Evolutionary conservation across 345 rosid species (phyloP), one percentile per base, ranked within the genome.

Genomic region (Linum tenue): DNA sequence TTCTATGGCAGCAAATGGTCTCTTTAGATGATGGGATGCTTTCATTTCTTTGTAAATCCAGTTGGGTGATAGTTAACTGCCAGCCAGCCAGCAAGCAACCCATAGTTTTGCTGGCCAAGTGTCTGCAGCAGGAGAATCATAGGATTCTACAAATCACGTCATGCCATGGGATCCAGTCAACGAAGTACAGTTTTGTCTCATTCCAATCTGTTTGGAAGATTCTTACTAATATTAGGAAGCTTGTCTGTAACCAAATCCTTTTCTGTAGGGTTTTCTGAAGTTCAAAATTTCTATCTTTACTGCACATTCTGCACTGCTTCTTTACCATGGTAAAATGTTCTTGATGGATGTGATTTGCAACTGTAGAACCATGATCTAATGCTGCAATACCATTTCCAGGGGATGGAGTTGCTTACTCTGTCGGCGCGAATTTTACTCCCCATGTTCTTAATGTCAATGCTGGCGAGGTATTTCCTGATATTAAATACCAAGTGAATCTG

Each of bases 381-480:
- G 1, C 12, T 56, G 42, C 39, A 3, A 57, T 68, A 1, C 31
- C 31, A 11, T 76, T 40, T 63, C 65, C 64, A 86, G 99, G 83
- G 64, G 85, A 82, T 55, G 67, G 72, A 73, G 69, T 81, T 59
- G 72, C 86, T 7, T 80, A 83, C 76, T 74, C 76, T 59, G 89
- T 80, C 14, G 85, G 88, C 58, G 85, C 84, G 61, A 82, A 88
- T 78, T 87, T 94, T 76, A 90, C 83, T 0, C 95, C 99, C 66
- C 96, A 90, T 77, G 81, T 90, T 65, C 74, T 94, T 74, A 82
- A 86, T 43, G 95, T 94, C 44, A 81, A 85, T 73, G 69, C 96
- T 65, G 96, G 97, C 39, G 99, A 94, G 96, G 99, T 90, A 84
- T 9, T 48, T 12, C 39, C 36, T 60, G 16, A 43, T 22, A 35